These are phyloP conservation scores for Hypoxylon cercidicola DNA, from an alignment of 495 filamentous ascomycete species.

Conservation along the genomic window DNA sequence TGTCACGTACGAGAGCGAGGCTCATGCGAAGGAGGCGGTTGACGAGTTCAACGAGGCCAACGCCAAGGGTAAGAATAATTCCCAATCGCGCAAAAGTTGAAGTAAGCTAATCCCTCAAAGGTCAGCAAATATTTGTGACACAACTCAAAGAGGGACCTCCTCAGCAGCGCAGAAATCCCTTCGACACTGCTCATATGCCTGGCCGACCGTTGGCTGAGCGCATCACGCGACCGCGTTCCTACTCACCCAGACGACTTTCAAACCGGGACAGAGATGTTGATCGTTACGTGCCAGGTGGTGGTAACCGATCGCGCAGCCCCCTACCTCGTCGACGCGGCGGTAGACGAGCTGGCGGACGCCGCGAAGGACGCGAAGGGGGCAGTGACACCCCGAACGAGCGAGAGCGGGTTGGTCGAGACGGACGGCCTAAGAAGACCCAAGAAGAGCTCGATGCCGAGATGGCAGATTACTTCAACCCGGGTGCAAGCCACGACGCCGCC, in stretches of 20 bases:
- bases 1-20: conserved; percentile 76
- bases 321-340: conserved; percentile 54
- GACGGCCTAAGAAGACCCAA: conserved; percentile 86
- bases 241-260: conserved; percentile 65
- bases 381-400: conserved; percentile 51
- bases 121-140: conserved; percentile 85
- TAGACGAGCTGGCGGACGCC: conserved; percentile 62
- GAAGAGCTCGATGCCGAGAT: conserved; percentile 95
- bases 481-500: conserved; percentile 45
- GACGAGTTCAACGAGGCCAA: conserved; percentile 89
- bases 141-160: conserved; percentile 60
- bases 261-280: conserved; percentile 81
- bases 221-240: conserved; percentile 67
- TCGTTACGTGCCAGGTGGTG: conserved; percentile 79
- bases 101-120: conserved; percentile 45
- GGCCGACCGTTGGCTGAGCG: conserved; percentile 78
- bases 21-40: conserved; percentile 79
- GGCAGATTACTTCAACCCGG: conserved; percentile 86
- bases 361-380: conserved; percentile 50
- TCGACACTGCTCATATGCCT: conserved; percentile 66
- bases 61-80: conserved; percentile 70
- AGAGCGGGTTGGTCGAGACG: conserved; percentile 53
- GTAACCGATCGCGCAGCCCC: conserved; percentile 61
- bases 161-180: conserved; percentile 60
- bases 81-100: neutral